A percentile compares a stretch with the other conserved stretches of the same genome.
These are phyloP conservation scores for Apiospora rasikravindrae DNA, from an alignment of 2,329 filamentous ascomycete species.

Conservation along the genomic window DNA sequence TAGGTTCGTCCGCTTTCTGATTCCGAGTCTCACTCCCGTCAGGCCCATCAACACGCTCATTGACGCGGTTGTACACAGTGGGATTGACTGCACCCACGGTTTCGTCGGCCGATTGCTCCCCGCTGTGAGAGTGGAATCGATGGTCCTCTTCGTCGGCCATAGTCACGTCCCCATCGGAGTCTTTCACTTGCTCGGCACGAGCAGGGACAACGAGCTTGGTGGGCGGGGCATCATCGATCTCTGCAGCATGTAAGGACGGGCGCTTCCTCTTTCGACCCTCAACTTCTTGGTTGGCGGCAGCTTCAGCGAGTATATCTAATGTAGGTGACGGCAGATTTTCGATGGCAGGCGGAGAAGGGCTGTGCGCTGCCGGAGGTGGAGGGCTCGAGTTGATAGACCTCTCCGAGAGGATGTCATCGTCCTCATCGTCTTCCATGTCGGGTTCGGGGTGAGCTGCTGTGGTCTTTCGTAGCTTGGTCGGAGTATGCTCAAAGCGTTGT, in stretches of 20 bases:
- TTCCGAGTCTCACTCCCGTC: constrained; percentile 27
- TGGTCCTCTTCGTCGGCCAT: constrained; percentile 43
- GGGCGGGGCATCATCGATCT: constrained; percentile 29
- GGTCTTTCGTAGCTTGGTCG: constrained; percentile 67
- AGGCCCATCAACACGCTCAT: constrained; percentile 27
- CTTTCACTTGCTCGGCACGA: constrained; percentile 24
- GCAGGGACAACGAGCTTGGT: background rate
- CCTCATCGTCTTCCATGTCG: constrained; percentile 41
- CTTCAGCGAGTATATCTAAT: constrained; percentile 39
- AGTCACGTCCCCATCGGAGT: constrained; percentile 38
- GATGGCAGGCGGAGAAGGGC: background rate
- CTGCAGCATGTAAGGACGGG: constrained; percentile 34
- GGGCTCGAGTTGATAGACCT: constrained; percentile 41
- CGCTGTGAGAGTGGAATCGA: constrained; percentile 36
- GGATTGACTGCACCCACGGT: constrained; percentile 27
- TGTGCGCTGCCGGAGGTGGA: constrained; percentile 29
- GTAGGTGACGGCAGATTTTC: constrained; percentile 37
- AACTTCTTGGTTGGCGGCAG: constrained; percentile 34
- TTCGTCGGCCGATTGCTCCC: constrained; percentile 41
- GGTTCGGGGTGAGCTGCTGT: constrained; percentile 44
- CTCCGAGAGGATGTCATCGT: constrained; percentile 44
- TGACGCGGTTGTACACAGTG: background rate
- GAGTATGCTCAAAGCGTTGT: constrained; percentile 67
- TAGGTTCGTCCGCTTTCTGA: constrained; percentile 29
- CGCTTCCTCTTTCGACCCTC: constrained; percentile 43